Base-by-base conservation (phyloP, 371 early-diverging fungal genomes). In the Mortierella sp. region DNA sequence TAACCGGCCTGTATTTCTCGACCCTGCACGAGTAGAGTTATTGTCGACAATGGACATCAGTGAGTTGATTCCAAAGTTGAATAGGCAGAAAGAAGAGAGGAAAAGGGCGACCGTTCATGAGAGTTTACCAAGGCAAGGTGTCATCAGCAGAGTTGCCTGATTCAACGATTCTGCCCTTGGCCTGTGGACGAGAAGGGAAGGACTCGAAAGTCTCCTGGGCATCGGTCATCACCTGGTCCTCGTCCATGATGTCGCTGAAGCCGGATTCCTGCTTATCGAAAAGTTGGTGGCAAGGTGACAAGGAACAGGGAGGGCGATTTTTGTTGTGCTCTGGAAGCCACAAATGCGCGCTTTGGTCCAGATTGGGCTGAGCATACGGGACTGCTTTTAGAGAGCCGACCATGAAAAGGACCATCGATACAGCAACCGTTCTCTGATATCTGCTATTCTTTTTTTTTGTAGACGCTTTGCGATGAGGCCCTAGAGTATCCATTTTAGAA, bases 1-100 rank as follows among this genome's bases (percentile, higher is more conserved):
- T 81, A 0, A 83, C 77, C 10, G 97, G 98, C 50, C 98, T 86
- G 79, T 98, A 98, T 73, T 98, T 98, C 77, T 98, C 98, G 1
- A 98, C 95, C 98, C 96, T 88, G 49, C 14, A 63, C 12, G 28
- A 22, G 14, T 24, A 24, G 34, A 25, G 8, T 0, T 13, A 2
- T 34, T 10, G 34, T 34, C 34, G 10, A 34, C 34, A 7, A 34
- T 34, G n/a, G n/a, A n/a, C n/a, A n/a, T n/a, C n/a, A n/a, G n/a
- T n/a, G n/a, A n/a, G n/a, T n/a, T n/a, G n/a, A n/a, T n/a, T n/a
- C n/a, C 34, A 34, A 10, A 34, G 34, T 10, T 10, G 4, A 10
- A 34, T 34, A 34, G 34, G 34, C 10, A 34, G 7, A 10, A 10
- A 4, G 10, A 10, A 34, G 27, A 45, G 41, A 7, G 40, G 31